Base-by-base conservation (phyloP, 495 filamentous ascomycete species). In the Aspergillus diversus region DNA sequence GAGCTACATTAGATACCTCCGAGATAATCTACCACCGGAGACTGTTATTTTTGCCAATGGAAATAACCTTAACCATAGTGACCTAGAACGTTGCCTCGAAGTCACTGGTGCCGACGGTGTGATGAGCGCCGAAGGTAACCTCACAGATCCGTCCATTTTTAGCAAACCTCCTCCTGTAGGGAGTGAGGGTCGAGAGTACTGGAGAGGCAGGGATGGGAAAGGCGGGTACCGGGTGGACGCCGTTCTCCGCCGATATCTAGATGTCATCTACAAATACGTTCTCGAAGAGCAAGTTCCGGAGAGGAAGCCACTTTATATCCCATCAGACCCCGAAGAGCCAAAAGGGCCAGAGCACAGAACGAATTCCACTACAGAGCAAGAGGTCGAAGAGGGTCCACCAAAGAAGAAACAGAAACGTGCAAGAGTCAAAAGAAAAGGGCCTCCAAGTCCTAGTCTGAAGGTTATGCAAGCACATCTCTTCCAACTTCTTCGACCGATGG, bases 21-120 rank as follows among this genome's bases (percentile, higher is more conserved):
- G 96, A 48, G 88, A 96, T 37, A 88, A 91, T 52, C 77, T 99
- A 27, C 94, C 95, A 1, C 77, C 82, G 4, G 92, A 97, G 33
- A 92, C 92, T 42, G 95, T 99, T 8, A 86, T 99, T 8, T 97
- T 99, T 71, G 93, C 95, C 13, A 99, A 99, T 71, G 95, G 95
- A 15, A 98, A 98, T 68, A 90, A 96, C 37, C 82, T 99, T 61
- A 87, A 88, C 73, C 82, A 90, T 59, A 89, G 84, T 2, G 96
- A 98, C 72, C 77, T 98, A n/a, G 83, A 87, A 37, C 72, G 72
- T 35, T 99, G 95, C 69, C 76, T 98, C 13, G 83, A 86, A 61
- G 89, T 80, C n/a, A 99, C 95, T 0, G 92, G 92, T 13, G 94
- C 88, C 1, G 95, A 99, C 74, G 95, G 84, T 13, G 89, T 99